Evolutionary conservation across 75 land plant genomes (phyloP).

Genomic region (Selaginella moellendorffii): DNA sequence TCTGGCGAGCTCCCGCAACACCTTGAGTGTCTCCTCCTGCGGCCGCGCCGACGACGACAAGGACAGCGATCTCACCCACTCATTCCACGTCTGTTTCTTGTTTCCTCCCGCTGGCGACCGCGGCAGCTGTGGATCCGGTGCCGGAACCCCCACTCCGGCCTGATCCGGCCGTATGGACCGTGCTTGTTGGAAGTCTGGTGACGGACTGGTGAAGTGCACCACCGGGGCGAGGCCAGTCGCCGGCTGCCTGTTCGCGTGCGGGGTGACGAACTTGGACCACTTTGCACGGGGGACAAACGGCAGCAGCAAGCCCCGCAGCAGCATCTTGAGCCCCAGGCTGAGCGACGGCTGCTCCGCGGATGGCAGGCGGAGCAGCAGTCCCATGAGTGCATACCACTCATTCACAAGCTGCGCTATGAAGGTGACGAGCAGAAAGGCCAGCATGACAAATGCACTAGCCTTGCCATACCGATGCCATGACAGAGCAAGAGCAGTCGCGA

Average conservation of each 20-base stretch:
- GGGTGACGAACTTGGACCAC: neutral
- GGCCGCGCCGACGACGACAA: too few relatives aligned
- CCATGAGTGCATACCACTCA: slow-evolving; percentile 55
- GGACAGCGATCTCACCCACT: too few relatives aligned
- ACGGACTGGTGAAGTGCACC: slow-evolving; percentile 18
- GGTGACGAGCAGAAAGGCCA: slow-evolving; percentile 28
- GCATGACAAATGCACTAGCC: slow-evolving; percentile 38
- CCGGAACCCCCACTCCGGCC: too few relatives aligned
- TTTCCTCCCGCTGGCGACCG: too few relatives aligned
- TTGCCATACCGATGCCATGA: slow-evolving; percentile 19
- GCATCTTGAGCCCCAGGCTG: neutral
- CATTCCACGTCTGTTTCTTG: too few relatives aligned
- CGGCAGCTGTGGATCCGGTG: too few relatives aligned
- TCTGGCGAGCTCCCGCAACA: too few relatives aligned
- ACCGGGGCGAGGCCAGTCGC: neutral
- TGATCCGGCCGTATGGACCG: too few relatives aligned
- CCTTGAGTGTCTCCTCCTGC: too few relatives aligned
- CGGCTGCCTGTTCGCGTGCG: neutral
- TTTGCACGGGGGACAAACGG: neutral
- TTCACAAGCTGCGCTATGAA: slow-evolving; percentile 38
- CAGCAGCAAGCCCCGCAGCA: neutral
- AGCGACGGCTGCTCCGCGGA: neutral
- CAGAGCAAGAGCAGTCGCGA: slow-evolving; percentile 34
- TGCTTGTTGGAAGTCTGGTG: neutral
- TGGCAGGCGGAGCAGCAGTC: slow-evolving; percentile 33